Base-by-base conservation (phyloP, 257 asterid genomes). In the Solanum megistacrolobum region DNA sequence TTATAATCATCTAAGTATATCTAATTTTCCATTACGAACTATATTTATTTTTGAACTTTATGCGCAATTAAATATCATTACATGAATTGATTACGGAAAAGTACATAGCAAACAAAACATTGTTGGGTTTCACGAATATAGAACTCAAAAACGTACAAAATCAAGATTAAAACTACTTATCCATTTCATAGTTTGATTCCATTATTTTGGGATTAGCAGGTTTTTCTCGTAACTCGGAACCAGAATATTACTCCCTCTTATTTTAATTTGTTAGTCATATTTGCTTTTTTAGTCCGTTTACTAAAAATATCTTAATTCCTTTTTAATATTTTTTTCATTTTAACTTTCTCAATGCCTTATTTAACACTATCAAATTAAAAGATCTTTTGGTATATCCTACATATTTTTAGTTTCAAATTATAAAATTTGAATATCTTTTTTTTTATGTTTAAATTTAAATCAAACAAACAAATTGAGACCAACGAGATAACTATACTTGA, bases 71-170 rank as follows among this genome's bases (percentile, higher is more conserved):
- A 55, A 18, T 55, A 55, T 55, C n/a, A 52, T 52, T 52, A 18
- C 8, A 0, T 55, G 0, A 55, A 55, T 55, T 2, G 3, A 55
- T 55, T 1, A 55, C 9, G 9, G n/a, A 5, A 72, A 16, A 20
- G 23, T 34, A 38, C 43, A 38, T 38, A 72, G 1, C 0, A 4
- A 0, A 18, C 29, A 73, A 21, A 74, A 74, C n/a, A 74, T 21
- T 36, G 83, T 21, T 29, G 20, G 0, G 34, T 14, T 69, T 34
- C 23, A 6, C 75, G 11, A 69, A 69, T 29, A 29, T 13, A 69
- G 0, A 69, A 3, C 7, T 69, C 0, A 13, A 23, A 29, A 29
- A 69, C 20, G 23, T 6, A 69, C 6, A 69, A 69, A 27, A 3
- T 29, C 18, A 29, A 29, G 12, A 69, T 25, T n/a, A 66, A 66